Conservation (phyloP, 2,329 filamentous ascomycete genomes). For the Penicillium sp. region DNA sequence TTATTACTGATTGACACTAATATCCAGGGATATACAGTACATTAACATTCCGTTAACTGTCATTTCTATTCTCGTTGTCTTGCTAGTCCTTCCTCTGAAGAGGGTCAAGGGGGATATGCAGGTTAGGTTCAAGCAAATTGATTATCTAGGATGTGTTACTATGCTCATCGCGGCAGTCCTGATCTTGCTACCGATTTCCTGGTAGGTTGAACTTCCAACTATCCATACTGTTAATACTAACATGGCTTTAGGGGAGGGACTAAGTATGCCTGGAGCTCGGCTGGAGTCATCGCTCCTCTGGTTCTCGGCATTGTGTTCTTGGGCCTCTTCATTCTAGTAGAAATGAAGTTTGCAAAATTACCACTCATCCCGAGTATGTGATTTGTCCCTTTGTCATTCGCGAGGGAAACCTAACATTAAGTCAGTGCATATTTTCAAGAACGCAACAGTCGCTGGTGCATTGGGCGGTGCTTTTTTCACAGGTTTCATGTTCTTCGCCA, state of each 20-base stretch:
- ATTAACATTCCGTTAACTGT: slow-evolving; percentile 5
- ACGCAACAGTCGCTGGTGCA: slow-evolving; percentile 1
- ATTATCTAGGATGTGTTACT: slow-evolving; percentile 1
- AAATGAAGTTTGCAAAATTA: slow-evolving; percentile 50
- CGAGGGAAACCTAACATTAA: neutral
- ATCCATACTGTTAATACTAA: slow-evolving; percentile 44
- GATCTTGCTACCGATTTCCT: slow-evolving; percentile 48
- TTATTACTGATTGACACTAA: neutral
- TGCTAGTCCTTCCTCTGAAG: slow-evolving; percentile 3
- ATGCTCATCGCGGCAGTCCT: slow-evolving; percentile 1
- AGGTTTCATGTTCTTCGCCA: slow-evolving; percentile 4
- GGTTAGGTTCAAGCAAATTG: slow-evolving; percentile 3
- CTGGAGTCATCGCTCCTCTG: slow-evolving; percentile 60
- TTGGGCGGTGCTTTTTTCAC: neutral
- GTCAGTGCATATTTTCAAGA: slow-evolving; percentile 4
- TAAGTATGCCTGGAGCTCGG: slow-evolving; percentile 51
- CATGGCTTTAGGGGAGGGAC: slow-evolving; percentile 58
- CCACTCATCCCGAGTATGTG: slow-evolving; percentile 5
- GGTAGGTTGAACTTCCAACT: slow-evolving; percentile 24
- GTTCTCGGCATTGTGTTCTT: slow-evolving; percentile 47
- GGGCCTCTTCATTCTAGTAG: slow-evolving; percentile 51
- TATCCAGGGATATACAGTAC: neutral
- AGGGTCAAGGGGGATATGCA: neutral
- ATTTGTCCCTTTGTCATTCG: no score
- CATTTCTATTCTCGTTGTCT: slow-evolving; percentile 1